Conservation (phyloP, 2,329 filamentous ascomycete genomes). For the Colletotrichum falcatum region DNA sequence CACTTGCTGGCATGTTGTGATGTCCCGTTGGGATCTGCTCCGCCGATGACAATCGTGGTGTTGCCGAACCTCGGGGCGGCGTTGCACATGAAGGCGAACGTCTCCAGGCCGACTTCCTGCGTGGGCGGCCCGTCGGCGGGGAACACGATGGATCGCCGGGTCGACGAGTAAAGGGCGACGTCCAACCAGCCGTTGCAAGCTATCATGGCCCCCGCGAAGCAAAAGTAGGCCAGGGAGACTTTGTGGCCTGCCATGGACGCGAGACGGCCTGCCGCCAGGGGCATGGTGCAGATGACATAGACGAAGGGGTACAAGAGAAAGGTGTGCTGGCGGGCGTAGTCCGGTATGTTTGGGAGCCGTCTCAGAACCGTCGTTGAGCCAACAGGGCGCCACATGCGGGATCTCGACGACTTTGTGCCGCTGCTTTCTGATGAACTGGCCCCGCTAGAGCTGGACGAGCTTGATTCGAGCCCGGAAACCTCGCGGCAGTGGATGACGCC, state of each 20-base stretch:
- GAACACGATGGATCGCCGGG: slow-evolving; percentile 66
- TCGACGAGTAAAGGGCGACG: slow-evolving; percentile 65
- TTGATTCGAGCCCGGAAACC: slow-evolving; percentile 1
- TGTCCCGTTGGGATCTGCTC: slow-evolving; percentile 32
- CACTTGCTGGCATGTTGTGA: slow-evolving; percentile 30
- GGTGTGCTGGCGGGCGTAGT: slow-evolving; percentile 58
- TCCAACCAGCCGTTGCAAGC: slow-evolving; percentile 68
- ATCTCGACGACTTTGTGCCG: not conserved
- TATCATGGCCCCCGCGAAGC: slow-evolving; percentile 69
- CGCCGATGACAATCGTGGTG: slow-evolving; percentile 51
- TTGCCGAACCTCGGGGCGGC: slow-evolving; percentile 55
- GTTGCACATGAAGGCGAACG: slow-evolving; percentile 63
- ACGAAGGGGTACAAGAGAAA: slow-evolving; percentile 77
- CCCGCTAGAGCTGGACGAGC: slow-evolving; percentile 43
- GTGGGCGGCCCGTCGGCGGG: slow-evolving; percentile 50
- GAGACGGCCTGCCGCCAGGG: slow-evolving; percentile 73
- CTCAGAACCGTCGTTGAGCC: slow-evolving; percentile 11
- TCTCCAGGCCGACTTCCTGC: slow-evolving; percentile 62
- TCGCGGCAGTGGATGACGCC: slow-evolving; percentile 16
- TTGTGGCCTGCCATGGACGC: slow-evolving; percentile 67
- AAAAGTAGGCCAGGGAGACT: slow-evolving; percentile 67
- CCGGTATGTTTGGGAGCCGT: slow-evolving; percentile 24
- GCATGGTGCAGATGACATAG: slow-evolving; percentile 76
- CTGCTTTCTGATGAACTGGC: not conserved
- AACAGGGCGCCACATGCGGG: not conserved